Evolutionary conservation across 2,329 filamentous ascomycete genomes (phyloP), one percentile per base, ranked within the genome.

Genomic region (Nemania serpens): DNA sequence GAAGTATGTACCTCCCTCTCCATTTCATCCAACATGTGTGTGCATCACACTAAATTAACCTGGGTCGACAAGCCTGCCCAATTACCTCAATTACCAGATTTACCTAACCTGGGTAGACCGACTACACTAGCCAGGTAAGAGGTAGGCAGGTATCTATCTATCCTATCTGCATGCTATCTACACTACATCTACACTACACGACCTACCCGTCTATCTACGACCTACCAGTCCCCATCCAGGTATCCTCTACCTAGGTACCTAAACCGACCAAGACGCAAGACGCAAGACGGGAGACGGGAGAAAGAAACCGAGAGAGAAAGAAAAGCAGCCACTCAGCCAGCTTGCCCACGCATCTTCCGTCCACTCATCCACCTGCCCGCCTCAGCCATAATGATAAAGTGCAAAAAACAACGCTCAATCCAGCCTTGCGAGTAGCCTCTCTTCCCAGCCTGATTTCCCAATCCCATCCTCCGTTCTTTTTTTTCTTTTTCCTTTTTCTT

Each of bases 401-500:
- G 22, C 56, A 45, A 42, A 55, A 54, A 58, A 50, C 34, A 29
- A 29, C 59, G 50, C 53, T 59, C 59, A 58, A 45, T 67, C 63
- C 66, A 67, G 66, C 66, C 66, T 67, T 58, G 66, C 55, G 29
- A 45, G 58, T 55, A 67, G 66, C 66, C 66, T 67, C 65, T 67
- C 65, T 55, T 59, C 53, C 63, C 66, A 67, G 66, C 66, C 66
- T 66, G 66, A 66, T 67, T 60, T 54, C 57, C 37, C 54, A 50
- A 53, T 60, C 34, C 41, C 53, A 25, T 41, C 52, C 37, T 39
- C 36, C 11, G 11, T 13, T 39, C 36, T n/a, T 12, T 12, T 10
- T 10, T 12, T 12, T 10, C 15, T 4, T 10, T 15, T 13, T 37
- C 42, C 36, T 49, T 45, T 42, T 29, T 46, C 29, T 55, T 41